Base-by-base conservation (phyloP, 1,284 basidiomycete genomes). In the Irpex rosettiformis region DNA sequence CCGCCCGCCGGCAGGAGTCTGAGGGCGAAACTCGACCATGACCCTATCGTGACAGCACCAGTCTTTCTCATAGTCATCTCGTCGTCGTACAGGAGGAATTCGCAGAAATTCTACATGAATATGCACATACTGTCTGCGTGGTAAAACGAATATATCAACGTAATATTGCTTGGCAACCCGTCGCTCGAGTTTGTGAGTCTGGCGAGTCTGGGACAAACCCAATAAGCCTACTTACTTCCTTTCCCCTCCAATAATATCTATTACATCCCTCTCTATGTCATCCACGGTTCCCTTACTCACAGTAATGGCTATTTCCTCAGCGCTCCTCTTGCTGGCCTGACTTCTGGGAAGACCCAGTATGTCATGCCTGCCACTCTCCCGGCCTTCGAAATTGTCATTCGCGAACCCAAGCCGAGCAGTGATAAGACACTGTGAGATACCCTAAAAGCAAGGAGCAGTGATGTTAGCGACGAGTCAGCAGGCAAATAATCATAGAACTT, bases 371-470 rank as follows among this genome's bases (percentile, higher is more conserved):
- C n/a, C n/a, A n/a, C 42, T 45, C 42, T 45, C 42, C 18, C 42
- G 42, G 42, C 8, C 16, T 33, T 45, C 42, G 33, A 37, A 37
- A 18, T 27, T 37, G 52, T 54, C 56, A 25, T 48, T 56, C 4
- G 37, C 43, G 11, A 64, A 51, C n/a, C 62, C 62, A 24, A 64
- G 47, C 45, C 58, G 62, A 4, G 61, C 61, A 6, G 59, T 64
- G 42, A 64, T 64, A 10, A 64, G 51, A 55, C 56, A 55, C 40
- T 64, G 62, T 4, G 61, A 62, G 8, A 64, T 60, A 4, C 62
- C 62, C 62, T 64, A 33, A 42, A 11, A 22, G 16, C 51, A 2
- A 22, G 11, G 10, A 30, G 5, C 27, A 54, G 42, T 0, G 25
- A 22, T 6, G 5, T 21, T 13, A 52, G 5, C 4, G 18, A 22